phyloP scores from a whole-genome alignment of 306 rosid species.

The Rubus idaeus region DNA sequence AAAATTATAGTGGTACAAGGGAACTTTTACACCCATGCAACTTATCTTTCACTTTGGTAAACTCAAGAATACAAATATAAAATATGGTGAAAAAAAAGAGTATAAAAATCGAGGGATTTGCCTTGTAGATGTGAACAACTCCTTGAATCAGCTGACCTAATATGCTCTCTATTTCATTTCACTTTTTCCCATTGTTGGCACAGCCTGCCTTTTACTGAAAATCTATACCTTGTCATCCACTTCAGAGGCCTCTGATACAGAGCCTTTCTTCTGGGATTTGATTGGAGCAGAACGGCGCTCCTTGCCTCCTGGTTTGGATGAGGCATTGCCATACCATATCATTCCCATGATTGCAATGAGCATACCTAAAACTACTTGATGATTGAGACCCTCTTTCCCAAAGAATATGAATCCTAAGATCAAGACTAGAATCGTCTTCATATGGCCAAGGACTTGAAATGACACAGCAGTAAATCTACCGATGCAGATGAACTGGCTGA shows the following conservation, averaged over 20 bases:
- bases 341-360: conserved; percentile 60
- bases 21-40: conserved; percentile 19
- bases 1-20: conserved; percentile 32
- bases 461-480: conserved; percentile 82
- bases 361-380: conserved; percentile 75
- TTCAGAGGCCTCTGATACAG: conserved; percentile 43
- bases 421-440: conserved; percentile 78
- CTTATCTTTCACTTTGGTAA: conserved; percentile 12
- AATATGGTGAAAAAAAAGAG: conserved; percentile 20
- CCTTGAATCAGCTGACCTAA: conserved; percentile 37
- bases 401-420: conserved; percentile 73
- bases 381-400: conserved; percentile 72
- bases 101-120: conserved; percentile 31
- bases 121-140: conserved; percentile 31
- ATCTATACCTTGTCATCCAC: conserved; percentile 47
- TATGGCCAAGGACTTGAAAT: conserved; percentile 82
- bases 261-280: conserved; percentile 45
- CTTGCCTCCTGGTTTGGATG: conserved; percentile 75
- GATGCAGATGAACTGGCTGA: conserved; percentile 83
- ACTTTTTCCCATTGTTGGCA: background rate
- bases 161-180: conserved; percentile 9
- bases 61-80: conserved; percentile 30
- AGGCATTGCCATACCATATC: conserved; percentile 84
- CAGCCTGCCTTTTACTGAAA: conserved; percentile 18
- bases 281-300: conserved; percentile 48